These are phyloP conservation scores for Wickerhamomyces sp. DNA, from an alignment of 1,139 yeast genomes.

Conservation along the genomic window DNA sequence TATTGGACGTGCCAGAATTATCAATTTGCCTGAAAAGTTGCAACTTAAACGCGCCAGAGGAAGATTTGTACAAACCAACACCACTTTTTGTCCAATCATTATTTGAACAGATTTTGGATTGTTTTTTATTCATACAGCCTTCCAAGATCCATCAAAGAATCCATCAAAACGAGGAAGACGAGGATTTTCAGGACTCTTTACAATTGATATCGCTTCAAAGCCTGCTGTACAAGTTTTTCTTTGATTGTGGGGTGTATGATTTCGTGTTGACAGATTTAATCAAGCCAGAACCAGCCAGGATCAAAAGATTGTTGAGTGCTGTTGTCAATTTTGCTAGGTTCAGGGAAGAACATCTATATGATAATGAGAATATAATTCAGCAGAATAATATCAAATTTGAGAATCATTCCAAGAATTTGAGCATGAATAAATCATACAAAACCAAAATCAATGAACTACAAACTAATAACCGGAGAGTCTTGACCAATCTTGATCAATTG, in stretches of 20 bases:
- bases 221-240: conserved; percentile 56
- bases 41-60: conserved; percentile 60
- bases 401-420: conserved; percentile 32
- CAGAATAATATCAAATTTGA: conserved; percentile 49
- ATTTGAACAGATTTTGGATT: conserved; percentile 68
- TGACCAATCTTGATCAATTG: conserved; percentile 39
- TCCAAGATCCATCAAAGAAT: conserved; percentile 31
- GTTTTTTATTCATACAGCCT: conserved; percentile 59
- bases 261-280: conserved; percentile 65
- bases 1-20: conserved; percentile 61
- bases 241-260: conserved; percentile 73
- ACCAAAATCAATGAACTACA: conserved; percentile 40
- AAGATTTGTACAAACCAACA: conserved; percentile 60
- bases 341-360: conserved; percentile 70
- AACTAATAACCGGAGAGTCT: conserved; percentile 25
- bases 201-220: conserved; percentile 51
- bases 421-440: conserved; percentile 37
- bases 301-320: conserved; percentile 69
- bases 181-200: conserved; percentile 34
- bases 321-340: conserved; percentile 82
- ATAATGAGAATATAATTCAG: conserved; percentile 56
- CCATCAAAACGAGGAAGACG: conserved; percentile 29
- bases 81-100: conserved; percentile 55
- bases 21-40: conserved; percentile 58
- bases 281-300: conserved; percentile 66